Evolutionary conservation across 1,139 yeast genomes (phyloP).

Genomic region (Wickerhamiella infanticola): DNA sequence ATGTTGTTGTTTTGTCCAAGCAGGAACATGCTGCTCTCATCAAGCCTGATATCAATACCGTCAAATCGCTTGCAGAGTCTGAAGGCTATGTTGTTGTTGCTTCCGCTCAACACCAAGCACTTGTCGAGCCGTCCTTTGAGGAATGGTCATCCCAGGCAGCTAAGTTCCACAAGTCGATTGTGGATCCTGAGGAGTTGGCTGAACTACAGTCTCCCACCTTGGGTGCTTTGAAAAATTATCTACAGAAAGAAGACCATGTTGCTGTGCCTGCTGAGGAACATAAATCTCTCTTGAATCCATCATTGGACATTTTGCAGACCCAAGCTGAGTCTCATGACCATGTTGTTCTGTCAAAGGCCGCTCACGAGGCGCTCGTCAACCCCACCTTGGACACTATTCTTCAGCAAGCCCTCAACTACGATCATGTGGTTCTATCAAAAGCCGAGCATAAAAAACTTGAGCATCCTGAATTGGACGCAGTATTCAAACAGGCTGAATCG

Average conservation of each 20-base stretch:
- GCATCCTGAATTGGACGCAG: not conserved
- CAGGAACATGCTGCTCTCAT: not conserved
- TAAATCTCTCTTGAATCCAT: not conserved
- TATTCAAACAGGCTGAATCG: not conserved
- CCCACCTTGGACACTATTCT: not conserved
- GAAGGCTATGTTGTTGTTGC: conserved; percentile 38
- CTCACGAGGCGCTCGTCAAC: not conserved
- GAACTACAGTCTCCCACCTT: not conserved
- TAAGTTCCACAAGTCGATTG: not conserved
- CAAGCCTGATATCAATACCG: not conserved
- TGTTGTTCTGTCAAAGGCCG: not conserved
- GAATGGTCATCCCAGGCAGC: not conserved
- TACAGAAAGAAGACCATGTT: not conserved
- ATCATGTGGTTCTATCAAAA: not conserved
- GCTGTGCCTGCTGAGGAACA: not conserved
- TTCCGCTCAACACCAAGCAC: conserved; percentile 29
- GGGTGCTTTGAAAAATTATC: not conserved
- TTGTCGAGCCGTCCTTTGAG: not conserved
- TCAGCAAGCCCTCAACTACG: not conserved
- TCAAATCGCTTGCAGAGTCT: not conserved
- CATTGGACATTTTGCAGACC: conserved; percentile 4
- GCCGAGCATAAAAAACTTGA: not conserved
- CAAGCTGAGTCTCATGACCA: not conserved
- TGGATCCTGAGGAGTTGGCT: not conserved
- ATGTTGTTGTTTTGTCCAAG: not conserved